phyloP scores from a whole-genome alignment of 2,329 filamentous ascomycete genomes.

The Elsinoe batatas region DNA sequence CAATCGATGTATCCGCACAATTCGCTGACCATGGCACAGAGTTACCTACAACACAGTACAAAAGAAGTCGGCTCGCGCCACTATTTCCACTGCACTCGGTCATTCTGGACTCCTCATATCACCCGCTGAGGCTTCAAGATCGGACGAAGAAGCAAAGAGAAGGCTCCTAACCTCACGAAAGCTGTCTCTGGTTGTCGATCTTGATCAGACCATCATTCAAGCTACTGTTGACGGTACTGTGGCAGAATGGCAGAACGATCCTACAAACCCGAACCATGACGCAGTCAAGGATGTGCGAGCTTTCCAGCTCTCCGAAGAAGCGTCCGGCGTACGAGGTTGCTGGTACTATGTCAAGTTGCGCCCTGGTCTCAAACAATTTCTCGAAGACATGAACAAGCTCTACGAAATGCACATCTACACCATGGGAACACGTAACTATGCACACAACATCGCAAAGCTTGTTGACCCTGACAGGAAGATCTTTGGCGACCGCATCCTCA shows the following conservation, averaged over 20 bases:
- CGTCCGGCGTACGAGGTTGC: conserved; percentile 62
- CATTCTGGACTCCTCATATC: conserved; percentile 82
- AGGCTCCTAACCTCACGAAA: conserved; percentile 72
- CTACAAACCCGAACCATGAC: conserved; percentile 78
- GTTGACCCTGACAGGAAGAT: conserved; percentile 83
- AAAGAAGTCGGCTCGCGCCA: conserved; percentile 72
- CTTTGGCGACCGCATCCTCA: conserved; percentile 91
- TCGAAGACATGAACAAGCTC: conserved; percentile 64
- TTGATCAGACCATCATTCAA: conserved; percentile 98
- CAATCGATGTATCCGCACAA: background rate
- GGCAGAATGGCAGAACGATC: conserved; percentile 87
- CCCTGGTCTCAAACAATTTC: conserved; percentile 71
- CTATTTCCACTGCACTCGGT: conserved; percentile 91
- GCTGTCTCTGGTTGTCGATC: conserved; percentile 86
- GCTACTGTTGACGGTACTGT: conserved; percentile 95
- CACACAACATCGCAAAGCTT: conserved; percentile 80
- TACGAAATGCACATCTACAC: conserved; percentile 98
- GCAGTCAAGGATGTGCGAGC: conserved; percentile 79
- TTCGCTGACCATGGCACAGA: conserved; percentile 22
- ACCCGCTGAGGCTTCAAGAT: conserved; percentile 64
- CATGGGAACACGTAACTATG: conserved; percentile 97
- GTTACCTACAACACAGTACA: conserved; percentile 72
- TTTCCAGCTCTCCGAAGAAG: conserved; percentile 85
- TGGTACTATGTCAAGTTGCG: conserved; percentile 99
- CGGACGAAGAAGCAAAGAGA: conserved; percentile 78